Conservation (phyloP, 345 rosid species). For the Hibiscus trionum region DNA sequence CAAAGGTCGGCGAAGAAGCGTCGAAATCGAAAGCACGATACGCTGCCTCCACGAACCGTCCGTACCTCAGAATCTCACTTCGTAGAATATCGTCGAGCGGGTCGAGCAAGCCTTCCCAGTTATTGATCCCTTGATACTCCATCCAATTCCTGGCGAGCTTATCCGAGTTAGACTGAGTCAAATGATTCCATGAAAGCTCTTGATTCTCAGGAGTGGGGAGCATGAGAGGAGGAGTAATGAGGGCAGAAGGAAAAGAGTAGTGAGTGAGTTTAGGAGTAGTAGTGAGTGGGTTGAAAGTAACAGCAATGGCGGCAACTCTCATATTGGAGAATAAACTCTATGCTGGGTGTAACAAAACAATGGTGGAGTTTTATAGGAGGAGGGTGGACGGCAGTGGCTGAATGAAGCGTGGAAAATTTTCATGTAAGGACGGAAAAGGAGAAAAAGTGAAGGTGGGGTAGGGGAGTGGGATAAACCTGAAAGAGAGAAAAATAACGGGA, state of each 20-base stretch:
- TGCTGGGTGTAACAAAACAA: no score
- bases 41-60: constrained; percentile 67
- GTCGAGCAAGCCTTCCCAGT: constrained; percentile 68
- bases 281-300: background rate
- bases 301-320: background rate
- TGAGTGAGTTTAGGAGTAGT: background rate
- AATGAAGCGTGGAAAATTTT: no score
- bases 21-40: constrained; percentile 69
- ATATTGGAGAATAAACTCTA: background rate
- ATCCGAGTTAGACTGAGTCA: background rate
- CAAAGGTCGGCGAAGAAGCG: constrained; percentile 57
- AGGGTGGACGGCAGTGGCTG: no score
- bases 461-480: no score
- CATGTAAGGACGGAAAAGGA: no score
- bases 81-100: constrained; percentile 79
- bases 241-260: background rate
- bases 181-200: constrained; percentile 4
- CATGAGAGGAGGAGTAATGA: background rate
- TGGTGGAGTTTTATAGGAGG: no score
- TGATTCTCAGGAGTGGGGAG: background rate
- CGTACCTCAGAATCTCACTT: constrained; percentile 69
- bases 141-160: constrained; percentile 35
- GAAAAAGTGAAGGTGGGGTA: no score
- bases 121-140: constrained; percentile 48
- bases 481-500: no score